Conservation (phyloP, 1,284 basidiomycete species). For the Singerocomus rubriflavus region DNA sequence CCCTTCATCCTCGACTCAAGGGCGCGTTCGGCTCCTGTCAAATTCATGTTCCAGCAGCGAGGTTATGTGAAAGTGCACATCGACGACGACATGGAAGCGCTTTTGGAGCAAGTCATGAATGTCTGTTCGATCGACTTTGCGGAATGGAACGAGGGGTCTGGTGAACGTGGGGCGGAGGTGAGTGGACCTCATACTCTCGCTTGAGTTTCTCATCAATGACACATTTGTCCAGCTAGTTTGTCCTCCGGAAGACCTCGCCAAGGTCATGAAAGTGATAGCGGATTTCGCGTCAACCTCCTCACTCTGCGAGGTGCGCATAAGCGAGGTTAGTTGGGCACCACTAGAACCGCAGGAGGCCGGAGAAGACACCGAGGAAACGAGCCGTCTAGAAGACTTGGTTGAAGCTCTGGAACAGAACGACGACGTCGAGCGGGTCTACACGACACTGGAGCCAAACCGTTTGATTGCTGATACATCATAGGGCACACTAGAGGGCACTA, state of each 20-base stretch:
- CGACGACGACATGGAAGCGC: slow-evolving; percentile 43
- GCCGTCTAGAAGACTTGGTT: slow-evolving; percentile 46
- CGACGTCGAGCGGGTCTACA: slow-evolving; percentile 65
- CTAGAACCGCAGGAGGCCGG: slow-evolving; percentile 37
- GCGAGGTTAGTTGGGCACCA: slow-evolving; percentile 58
- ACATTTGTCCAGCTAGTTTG: slow-evolving; percentile 49
- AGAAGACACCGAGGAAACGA: slow-evolving; percentile 37
- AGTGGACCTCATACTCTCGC: slow-evolving; percentile 10
- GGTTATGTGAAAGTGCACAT: slow-evolving; percentile 61
- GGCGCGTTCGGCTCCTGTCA: slow-evolving; percentile 68
- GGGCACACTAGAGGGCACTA: slow-evolving; percentile 7
- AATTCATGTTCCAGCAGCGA: slow-evolving; percentile 73
- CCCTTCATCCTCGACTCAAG: slow-evolving; percentile 36
- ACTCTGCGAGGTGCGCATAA: slow-evolving; percentile 44
- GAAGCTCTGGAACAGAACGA: slow-evolving; percentile 59
- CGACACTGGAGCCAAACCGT: slow-evolving; percentile 40
- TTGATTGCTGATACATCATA: slow-evolving; percentile 26
- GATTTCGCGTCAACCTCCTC: slow-evolving; percentile 31
- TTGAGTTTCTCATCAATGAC: neutral
- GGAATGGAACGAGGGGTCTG: slow-evolving; percentile 32
- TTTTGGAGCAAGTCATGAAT: slow-evolving; percentile 50
- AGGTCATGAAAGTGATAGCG: slow-evolving; percentile 42
- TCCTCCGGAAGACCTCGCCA: slow-evolving; percentile 44
- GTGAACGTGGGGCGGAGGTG: slow-evolving; percentile 42
- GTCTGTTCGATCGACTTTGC: slow-evolving; percentile 58